phyloP scores from a whole-genome alignment of 768 basidiomycete genomes.

The Suillus placidus region DNA sequence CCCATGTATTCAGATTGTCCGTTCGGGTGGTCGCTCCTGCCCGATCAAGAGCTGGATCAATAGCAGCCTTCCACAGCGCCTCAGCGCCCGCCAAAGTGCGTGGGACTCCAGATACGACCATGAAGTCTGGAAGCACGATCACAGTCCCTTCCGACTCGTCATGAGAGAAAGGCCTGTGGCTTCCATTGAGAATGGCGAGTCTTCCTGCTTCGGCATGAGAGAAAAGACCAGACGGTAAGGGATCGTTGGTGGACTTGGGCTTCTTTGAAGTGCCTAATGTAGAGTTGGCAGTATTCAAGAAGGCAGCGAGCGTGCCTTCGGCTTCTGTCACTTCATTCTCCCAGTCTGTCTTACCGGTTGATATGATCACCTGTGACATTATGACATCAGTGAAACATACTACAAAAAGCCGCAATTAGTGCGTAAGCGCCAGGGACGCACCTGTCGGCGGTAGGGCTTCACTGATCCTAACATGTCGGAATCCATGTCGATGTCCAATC shows the following conservation, averaged over 20 bases:
- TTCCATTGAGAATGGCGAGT: conserved; percentile 82
- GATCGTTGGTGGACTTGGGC: conserved; percentile 14
- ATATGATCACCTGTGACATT: conserved; percentile 71
- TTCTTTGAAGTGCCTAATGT: conserved; percentile 16
- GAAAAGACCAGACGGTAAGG: conserved; percentile 54
- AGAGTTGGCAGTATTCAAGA: conserved; percentile 36
- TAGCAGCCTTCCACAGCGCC: conserved; percentile 62
- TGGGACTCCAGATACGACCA: conserved; percentile 73
- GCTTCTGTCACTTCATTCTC: conserved; percentile 75
- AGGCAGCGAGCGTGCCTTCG: conserved; percentile 68
- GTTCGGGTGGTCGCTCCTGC: conserved; percentile 47
- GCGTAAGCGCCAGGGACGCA: conserved; percentile 28
- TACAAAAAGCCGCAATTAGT: not conserved
- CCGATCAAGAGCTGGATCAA: conserved; percentile 61
- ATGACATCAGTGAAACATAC: conserved; percentile 8
- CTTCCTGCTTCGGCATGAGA: conserved; percentile 53
- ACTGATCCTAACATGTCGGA: conserved; percentile 84
- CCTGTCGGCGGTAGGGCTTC: conserved; percentile 83
- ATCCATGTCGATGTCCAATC: conserved; percentile 78
- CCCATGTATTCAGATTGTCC: conserved; percentile 64
- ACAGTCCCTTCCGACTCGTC: conserved; percentile 71
- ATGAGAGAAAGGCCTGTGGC: conserved; percentile 66
- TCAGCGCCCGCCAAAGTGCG: conserved; percentile 66
- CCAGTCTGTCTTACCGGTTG: conserved; percentile 92
- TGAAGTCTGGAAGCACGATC: conserved; percentile 92